phyloP scores from a whole-genome alignment of 2,329 filamentous ascomycete species.

The Microcyclosporella mali region DNA sequence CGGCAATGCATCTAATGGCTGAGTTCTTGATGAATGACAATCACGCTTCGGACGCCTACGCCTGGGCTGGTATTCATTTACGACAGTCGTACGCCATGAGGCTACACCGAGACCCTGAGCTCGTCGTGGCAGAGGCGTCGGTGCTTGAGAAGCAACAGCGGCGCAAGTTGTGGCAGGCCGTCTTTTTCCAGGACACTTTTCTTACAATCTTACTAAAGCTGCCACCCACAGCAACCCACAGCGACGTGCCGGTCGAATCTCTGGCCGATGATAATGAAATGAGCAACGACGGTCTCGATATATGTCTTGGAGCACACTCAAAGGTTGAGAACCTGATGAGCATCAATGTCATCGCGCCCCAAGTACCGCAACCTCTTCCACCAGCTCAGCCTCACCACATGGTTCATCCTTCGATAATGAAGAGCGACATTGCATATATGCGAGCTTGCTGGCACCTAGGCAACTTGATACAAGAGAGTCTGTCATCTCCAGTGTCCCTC shows the following conservation, averaged over 20 bases:
- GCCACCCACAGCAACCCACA: constrained; percentile 71
- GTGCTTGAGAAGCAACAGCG: constrained; percentile 71
- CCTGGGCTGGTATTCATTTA: constrained; percentile 70
- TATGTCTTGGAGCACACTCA: constrained; percentile 44
- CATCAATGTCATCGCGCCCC: constrained; percentile 44
- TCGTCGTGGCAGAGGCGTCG: constrained; percentile 59
- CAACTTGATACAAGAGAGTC: constrained; percentile 69
- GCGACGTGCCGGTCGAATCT: constrained; percentile 70
- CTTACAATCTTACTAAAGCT: constrained; percentile 70
- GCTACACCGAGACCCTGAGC: constrained; percentile 70
- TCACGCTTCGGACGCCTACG: constrained; percentile 75
- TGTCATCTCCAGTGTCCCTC: constrained; percentile 68
- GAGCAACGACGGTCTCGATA: constrained; percentile 50
- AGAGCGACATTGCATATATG: constrained; percentile 50
- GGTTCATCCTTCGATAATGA: constrained; percentile 27
- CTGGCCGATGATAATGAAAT: constrained; percentile 58
- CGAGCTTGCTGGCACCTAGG: constrained; percentile 72
- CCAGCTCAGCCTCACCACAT: constrained; percentile 31
- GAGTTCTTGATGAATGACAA: constrained; percentile 86
- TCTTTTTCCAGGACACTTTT: constrained; percentile 75
- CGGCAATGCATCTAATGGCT: constrained; percentile 74
- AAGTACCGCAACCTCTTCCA: constrained; percentile 28
- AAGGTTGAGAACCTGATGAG: constrained; percentile 47
- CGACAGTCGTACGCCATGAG: constrained; percentile 78
- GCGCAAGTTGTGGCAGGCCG: constrained; percentile 75